phyloP scores from a whole-genome alignment of 208 protist species.

The Trypanosomatidae sp. region DNA sequence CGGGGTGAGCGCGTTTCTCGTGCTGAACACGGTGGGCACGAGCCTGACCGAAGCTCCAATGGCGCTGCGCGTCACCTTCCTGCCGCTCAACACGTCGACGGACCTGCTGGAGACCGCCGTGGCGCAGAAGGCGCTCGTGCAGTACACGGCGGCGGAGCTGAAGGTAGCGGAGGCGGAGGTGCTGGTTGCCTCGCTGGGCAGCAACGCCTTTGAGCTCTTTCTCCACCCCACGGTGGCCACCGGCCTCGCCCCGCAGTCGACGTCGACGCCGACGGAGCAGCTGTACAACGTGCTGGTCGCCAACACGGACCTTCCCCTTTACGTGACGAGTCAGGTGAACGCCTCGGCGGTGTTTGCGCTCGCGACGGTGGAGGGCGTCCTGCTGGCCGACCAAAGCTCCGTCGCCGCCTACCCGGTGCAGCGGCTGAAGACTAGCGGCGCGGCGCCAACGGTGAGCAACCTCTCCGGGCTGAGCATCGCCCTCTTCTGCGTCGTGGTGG shows the following conservation, averaged over 20 bases:
- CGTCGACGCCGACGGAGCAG: conserved; percentile 23
- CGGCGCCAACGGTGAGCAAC: background rate
- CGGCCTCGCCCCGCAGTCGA: conserved; percentile 25
- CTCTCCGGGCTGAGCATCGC: conserved; percentile 37
- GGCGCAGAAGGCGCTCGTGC: conserved; percentile 10
- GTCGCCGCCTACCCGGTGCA: conserved; percentile 23
- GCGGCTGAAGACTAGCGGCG: conserved; percentile 15
- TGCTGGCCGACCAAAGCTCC: conserved; percentile 33
- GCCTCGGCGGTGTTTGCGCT: conserved; percentile 39
- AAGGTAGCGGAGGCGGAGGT: conserved; percentile 20
- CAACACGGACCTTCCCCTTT: conserved; percentile 30
- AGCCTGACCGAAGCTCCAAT: conserved; percentile 24
- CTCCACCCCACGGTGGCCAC: conserved; percentile 31
- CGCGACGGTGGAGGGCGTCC: conserved; percentile 39
- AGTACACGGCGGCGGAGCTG: conserved; percentile 13
- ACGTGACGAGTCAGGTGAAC: conserved; percentile 21
- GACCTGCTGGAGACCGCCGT: conserved; percentile 27
- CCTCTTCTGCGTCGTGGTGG: conserved; percentile 56
- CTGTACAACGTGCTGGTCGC: conserved; percentile 27
- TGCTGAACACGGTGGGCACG: conserved; percentile 34
- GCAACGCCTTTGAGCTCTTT: conserved; percentile 22
- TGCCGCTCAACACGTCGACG: conserved; percentile 32
- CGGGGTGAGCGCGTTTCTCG: conserved; percentile 47
- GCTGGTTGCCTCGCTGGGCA: conserved; percentile 25
- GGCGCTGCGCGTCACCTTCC: conserved; percentile 40